Conservation (phyloP, 257 asterid species). For the Jacaranda copaia region DNA sequence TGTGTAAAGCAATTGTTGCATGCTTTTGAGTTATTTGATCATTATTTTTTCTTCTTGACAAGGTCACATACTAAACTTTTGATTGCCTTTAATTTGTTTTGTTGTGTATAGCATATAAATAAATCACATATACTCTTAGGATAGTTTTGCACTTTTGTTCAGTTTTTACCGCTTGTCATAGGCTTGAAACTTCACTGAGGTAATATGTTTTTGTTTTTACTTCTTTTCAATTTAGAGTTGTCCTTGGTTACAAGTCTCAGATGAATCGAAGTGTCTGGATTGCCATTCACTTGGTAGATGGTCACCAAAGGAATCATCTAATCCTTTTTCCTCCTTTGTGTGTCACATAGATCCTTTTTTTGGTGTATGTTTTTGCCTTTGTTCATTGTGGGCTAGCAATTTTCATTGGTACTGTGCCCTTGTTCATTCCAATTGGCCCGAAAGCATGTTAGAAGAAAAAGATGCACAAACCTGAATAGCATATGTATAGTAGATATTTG, state of each 20-base stretch:
- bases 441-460: not conserved
- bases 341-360: not conserved
- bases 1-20: not conserved
- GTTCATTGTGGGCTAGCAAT: not conserved
- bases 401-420: not conserved
- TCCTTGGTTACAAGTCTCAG: not conserved
- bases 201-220: not conserved
- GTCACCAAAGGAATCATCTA: no score
- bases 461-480: not conserved
- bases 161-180: not conserved
- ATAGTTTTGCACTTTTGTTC: slow-evolving; percentile 11
- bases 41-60: not conserved
- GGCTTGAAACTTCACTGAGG: slow-evolving; percentile 11
- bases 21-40: slow-evolving; percentile 9
- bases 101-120: not conserved
- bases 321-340: slow-evolving; percentile 4
- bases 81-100: not conserved
- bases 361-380: not conserved
- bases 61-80: slow-evolving; percentile 16
- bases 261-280: not conserved
- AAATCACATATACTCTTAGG: not conserved
- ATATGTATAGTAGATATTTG: slow-evolving; percentile 22
- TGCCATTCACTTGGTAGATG: not conserved
- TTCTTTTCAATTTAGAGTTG: not conserved
- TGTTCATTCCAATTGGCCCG: slow-evolving; percentile 7